Conservation (phyloP, 805 yeast species). For the Trichomonascus vanleenenianus region DNA sequence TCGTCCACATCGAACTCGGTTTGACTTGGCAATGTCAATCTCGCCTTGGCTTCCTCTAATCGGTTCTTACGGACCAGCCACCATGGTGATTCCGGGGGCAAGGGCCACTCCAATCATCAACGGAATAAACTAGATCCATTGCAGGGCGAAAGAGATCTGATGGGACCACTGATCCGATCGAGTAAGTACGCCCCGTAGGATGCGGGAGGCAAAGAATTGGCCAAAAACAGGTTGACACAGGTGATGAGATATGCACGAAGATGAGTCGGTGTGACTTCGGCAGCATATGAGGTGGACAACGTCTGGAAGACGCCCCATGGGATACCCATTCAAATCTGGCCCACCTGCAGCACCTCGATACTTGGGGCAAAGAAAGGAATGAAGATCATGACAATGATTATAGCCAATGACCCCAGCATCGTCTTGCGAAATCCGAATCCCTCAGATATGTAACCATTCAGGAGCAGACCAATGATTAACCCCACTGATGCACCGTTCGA, state of each 20-base stretch:
- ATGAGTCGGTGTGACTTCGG: conserved; percentile 47
- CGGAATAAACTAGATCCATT: conserved; percentile 49
- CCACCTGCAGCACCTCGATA: conserved; percentile 31
- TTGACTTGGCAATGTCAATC: conserved; percentile 28
- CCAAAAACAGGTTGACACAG: conserved; percentile 47
- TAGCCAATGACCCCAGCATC: conserved; percentile 30
- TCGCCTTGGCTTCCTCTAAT: conserved; percentile 36
- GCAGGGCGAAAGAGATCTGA: conserved; percentile 48
- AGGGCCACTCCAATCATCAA: conserved; percentile 34
- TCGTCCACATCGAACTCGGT: conserved; percentile 24
- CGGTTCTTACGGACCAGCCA: conserved; percentile 41
- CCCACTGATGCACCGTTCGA: conserved; percentile 28
- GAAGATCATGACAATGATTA: conserved; percentile 34
- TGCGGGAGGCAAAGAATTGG: conserved; percentile 48
- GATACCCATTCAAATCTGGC: conserved; percentile 32
- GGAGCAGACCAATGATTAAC: conserved; percentile 37
- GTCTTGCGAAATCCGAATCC: conserved; percentile 39
- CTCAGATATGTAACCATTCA: conserved; percentile 40
- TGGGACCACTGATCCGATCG: conserved; percentile 34
- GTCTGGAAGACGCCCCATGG: conserved; percentile 49
- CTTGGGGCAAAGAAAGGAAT: conserved; percentile 39
- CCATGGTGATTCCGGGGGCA: conserved; percentile 52
- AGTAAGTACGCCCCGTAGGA: conserved; percentile 42
- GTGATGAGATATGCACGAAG: conserved; percentile 45
- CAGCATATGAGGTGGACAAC: conserved; percentile 43